These are phyloP conservation scores for Sicyos edulis DNA, from an alignment of 306 rosid genomes.

Conservation along the genomic window DNA sequence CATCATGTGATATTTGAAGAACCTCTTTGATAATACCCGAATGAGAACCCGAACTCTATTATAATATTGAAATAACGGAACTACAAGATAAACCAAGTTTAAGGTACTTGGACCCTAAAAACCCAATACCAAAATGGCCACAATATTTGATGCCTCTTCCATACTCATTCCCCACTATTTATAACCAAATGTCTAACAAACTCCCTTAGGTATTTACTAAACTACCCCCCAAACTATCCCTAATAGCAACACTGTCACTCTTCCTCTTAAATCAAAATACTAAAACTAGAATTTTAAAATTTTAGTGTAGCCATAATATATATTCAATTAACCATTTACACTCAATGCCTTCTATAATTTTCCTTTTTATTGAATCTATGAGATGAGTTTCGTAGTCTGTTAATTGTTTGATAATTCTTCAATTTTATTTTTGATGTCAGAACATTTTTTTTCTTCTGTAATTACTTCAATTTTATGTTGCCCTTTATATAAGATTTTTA, in stretches of 20 bases:
- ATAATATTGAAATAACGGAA: no score
- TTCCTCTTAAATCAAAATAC: conserved; percentile 3
- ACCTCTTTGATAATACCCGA: neutral
- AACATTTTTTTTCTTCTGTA: neutral
- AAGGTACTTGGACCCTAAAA: no score
- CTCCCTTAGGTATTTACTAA: no score
- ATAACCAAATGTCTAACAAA: no score
- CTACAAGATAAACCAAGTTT: no score
- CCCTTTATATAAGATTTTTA: neutral
- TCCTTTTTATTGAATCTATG: neutral
- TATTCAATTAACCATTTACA: neutral
- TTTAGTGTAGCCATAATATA: neutral
- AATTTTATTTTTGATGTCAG: neutral
- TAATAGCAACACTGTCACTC: neutral
- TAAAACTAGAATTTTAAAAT: neutral
- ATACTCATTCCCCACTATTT: no score
- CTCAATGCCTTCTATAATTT: neutral
- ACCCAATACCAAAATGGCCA: no score
- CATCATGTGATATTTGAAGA: neutral
- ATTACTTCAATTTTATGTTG: neutral
- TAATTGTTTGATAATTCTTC: neutral
- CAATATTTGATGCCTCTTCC: no score
- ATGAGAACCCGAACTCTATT: no score
- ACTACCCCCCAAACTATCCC: no score
- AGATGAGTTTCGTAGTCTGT: neutral